A percentile compares a stretch with the other conserved stretches of the same genome.
Conservation (phyloP, 169 alveolate species). For the Plasmodium gaboni region DNA sequence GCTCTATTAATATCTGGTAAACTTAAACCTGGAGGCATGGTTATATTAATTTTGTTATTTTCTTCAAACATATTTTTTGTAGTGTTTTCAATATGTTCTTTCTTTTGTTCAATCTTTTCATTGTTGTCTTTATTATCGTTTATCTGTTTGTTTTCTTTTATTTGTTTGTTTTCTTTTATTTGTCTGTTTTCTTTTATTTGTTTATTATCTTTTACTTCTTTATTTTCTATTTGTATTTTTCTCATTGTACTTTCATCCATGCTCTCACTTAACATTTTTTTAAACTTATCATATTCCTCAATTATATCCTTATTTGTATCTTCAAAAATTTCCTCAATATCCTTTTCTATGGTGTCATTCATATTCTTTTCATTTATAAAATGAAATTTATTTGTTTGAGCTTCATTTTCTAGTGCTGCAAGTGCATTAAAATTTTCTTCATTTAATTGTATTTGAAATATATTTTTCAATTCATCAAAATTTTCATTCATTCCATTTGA, state of each 20-base stretch:
- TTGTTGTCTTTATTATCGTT: not conserved
- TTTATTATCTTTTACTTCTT: not conserved
- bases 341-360: constrained; percentile 2
- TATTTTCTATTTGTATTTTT: not conserved
- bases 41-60: constrained; percentile 12
- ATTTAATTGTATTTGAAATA: constrained; percentile 52
- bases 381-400: constrained; percentile 4
- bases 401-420: constrained; percentile 26
- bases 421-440: constrained; percentile 39
- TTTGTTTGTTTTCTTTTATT: not conserved
- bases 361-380: constrained; percentile 22
- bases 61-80: constrained; percentile 34
- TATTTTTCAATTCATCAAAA: constrained; percentile 42
- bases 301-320: constrained; percentile 12
- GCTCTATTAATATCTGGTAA: constrained; percentile 78
- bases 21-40: constrained; percentile 61
- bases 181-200: not conserved
- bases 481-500: constrained; percentile 20
- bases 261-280: not conserved
- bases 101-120: constrained; percentile 10
- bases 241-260: constrained; percentile 1
- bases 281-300: constrained; percentile 31
- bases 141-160: not conserved
- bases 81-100: not conserved
- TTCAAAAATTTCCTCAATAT: constrained; percentile 23